Evolutionary conservation across 83 land plant species (phyloP), one percentile per base, ranked within the genome.

Genomic region (Isoetes engelmannii): DNA sequence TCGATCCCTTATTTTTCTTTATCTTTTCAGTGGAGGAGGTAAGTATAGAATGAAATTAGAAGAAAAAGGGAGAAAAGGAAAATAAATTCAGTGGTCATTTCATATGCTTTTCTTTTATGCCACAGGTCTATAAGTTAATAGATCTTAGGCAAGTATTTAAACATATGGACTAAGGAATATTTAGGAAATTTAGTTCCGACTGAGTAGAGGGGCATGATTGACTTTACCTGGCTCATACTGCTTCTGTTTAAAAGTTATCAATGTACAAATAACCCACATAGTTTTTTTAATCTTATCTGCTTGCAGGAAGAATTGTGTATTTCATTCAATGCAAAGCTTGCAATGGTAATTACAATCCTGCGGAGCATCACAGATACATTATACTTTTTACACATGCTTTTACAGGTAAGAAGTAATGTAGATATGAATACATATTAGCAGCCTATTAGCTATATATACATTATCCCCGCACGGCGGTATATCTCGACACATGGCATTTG

Each of bases 301-400:
- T 51, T 51, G 59, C 86, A 89, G 97, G 72, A 79, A 4, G 4
- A 78, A 48, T 74, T 74, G 47, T 93, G 98, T 72, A 86, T 93
- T 67, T 74, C 75, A 45, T 65, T 93, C 12, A 68, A 84, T 51
- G 65, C 67, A 78, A 41, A 76, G 7, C 68, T 82, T 61, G 76
- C 89, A 17, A 69, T 54, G 57, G 72, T 62, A 18, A 57, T 93
- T 61, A 82, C 89, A 54, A 78, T 73, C 5, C 69, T 93, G 44
- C 84, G 98, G 75, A 90, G 83, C 73, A 20, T 87, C 17, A 80
- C 89, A 9, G 98, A 93, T 80, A 74, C 83, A 44, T 63, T 89
- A 43, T 90, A 87, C 77, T 72, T 90, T 13, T 53, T 89, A 9
- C 89, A 93, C 79, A 93, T 93, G 63, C 84, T 93, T 48, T 92